A percentile compares a stretch with the other conserved stretches of the same genome.
Conservation (phyloP, 2,329 filamentous ascomycete species). For the Zymoseptoria tritici region DNA sequence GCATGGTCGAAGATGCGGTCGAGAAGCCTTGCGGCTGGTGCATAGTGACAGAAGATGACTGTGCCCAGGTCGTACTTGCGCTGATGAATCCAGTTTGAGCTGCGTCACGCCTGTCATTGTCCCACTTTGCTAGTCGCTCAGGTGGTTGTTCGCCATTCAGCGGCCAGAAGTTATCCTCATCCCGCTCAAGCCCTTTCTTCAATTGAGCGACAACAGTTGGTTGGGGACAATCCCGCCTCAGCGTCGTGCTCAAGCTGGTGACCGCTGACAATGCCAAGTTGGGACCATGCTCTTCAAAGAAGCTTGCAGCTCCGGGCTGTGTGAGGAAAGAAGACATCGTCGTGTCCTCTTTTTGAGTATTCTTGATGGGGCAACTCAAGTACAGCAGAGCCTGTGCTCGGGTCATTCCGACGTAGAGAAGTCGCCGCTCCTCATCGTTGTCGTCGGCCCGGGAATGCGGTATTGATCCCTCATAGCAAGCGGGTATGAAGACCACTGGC, state of each 20-base stretch:
- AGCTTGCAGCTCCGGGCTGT: slow-evolving; percentile 43
- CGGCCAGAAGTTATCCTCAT: slow-evolving; percentile 63
- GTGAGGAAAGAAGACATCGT: slow-evolving; percentile 67
- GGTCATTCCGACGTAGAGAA: slow-evolving; percentile 96
- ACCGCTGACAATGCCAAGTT: slow-evolving; percentile 58
- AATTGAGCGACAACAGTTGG: slow-evolving; percentile 47
- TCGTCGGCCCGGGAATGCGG: slow-evolving; percentile 84
- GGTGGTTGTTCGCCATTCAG: slow-evolving; percentile 49
- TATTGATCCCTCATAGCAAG: slow-evolving; percentile 81
- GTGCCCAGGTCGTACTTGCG: slow-evolving; percentile 14
- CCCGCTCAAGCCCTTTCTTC: slow-evolving; percentile 42
- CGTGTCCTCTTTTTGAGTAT: slow-evolving; percentile 54
- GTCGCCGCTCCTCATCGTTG: slow-evolving; percentile 73
- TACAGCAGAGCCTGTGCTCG: slow-evolving; percentile 80
- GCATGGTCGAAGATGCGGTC: slow-evolving; percentile 21
- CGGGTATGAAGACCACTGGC: slow-evolving; percentile 90
- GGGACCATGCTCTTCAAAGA: slow-evolving; percentile 59
- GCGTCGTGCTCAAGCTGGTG: slow-evolving; percentile 61
- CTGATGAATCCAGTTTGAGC: slow-evolving; percentile 8
- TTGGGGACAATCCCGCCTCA: slow-evolving; percentile 55
- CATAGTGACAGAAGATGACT: slow-evolving; percentile 18
- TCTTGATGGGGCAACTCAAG: slow-evolving; percentile 68
- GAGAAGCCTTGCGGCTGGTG: slow-evolving; percentile 24
- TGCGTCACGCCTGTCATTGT: slow-evolving; percentile 18
- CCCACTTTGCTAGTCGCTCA: slow-evolving; percentile 32